Percentiles rank a stretch among this genome's conserved stretches.
Conservation (phyloP, 805 yeast species). For the Yarrowia bubula region DNA sequence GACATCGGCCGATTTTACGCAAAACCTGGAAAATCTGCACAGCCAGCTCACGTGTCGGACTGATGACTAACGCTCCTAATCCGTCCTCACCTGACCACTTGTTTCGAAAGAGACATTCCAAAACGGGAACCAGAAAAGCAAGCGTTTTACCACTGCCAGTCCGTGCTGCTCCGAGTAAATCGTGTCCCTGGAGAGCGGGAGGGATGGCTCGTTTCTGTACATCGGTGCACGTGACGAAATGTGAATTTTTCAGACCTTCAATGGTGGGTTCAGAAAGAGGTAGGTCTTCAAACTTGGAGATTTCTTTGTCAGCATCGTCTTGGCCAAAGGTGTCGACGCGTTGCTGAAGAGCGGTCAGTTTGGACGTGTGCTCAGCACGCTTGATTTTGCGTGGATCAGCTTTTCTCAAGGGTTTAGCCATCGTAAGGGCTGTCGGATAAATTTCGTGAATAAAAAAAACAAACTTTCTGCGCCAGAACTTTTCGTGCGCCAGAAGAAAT, state of each 20-base stretch:
- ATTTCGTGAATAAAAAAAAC: background rate
- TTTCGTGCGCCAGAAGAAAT: constrained; percentile 11
- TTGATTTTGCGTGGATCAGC: constrained; percentile 16
- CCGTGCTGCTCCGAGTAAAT: constrained; percentile 81
- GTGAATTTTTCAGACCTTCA: constrained; percentile 73
- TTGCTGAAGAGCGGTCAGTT: constrained; percentile 43
- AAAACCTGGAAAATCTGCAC: constrained; percentile 87
- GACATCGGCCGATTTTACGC: constrained; percentile 72
- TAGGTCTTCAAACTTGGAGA: constrained; percentile 66
- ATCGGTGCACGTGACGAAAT: constrained; percentile 77
- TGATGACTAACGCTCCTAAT: constrained; percentile 80
- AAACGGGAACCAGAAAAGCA: constrained; percentile 78
- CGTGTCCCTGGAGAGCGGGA: constrained; percentile 69
- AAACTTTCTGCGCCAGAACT: constrained; percentile 22
- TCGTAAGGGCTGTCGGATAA: constrained; percentile 1
- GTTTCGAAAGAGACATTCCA: constrained; percentile 58
- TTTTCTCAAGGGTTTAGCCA: constrained; percentile 10
- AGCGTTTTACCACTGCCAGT: constrained; percentile 83
- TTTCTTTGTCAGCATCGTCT: constrained; percentile 33
- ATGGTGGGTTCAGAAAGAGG: constrained; percentile 67
- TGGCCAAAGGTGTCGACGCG: constrained; percentile 52
- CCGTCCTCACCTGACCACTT: constrained; percentile 84
- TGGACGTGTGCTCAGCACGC: background rate
- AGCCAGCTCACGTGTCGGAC: constrained; percentile 90
- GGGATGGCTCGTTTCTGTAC: constrained; percentile 82